Base-by-base conservation (phyloP, 345 rosid genomes). In the Anastatica hierochuntica region DNA sequence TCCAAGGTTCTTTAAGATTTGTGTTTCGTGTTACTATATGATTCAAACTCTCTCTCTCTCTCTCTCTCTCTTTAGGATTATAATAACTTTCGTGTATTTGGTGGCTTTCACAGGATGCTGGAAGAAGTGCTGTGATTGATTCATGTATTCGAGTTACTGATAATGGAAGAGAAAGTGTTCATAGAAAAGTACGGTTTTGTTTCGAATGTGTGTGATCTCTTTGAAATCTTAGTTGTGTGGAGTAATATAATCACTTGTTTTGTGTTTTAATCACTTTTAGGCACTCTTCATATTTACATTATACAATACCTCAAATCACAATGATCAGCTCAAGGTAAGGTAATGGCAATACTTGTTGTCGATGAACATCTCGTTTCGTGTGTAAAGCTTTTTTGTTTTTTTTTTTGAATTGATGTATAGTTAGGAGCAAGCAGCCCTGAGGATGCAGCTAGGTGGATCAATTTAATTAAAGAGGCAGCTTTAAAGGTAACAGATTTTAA, bases 391-490 rank as follows among this genome's bases (percentile, higher is more conserved):
- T 56, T 49, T 13, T 64, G 54, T 51, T 54, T 55, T 42, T 49
- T 13, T 64, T 51, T 51, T 54, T 55, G 38, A 52, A 67, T 56
- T 55, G 35, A 23, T 23, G 0, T 56, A 49, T 23, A 0, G 24
- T 5, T 21, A 21, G 24, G 24, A 21, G 24, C 97, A 58, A 77
- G 83, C 66, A 79, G 97, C 63, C 86, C 97, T 36, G 94, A 90
- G 64, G 97, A 86, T 72, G 97, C 94, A 63, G 97, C 92, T 40
- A 79, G 75, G 72, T 90, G 97, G 97, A 90, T 90, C 60, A 90
- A 76, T 71, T 75, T 77, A 16, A 74, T 90, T 40, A 85, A 84
- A 68, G 87, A 86, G 58, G 76, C 81, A 35, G 89, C 94, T 58
- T 58, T 84, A 63, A 80, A 90, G 95, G 41, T 53, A 15, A 47